Conservation (phyloP, 805 yeast species). For the Naumovozyma dairenensis region DNA sequence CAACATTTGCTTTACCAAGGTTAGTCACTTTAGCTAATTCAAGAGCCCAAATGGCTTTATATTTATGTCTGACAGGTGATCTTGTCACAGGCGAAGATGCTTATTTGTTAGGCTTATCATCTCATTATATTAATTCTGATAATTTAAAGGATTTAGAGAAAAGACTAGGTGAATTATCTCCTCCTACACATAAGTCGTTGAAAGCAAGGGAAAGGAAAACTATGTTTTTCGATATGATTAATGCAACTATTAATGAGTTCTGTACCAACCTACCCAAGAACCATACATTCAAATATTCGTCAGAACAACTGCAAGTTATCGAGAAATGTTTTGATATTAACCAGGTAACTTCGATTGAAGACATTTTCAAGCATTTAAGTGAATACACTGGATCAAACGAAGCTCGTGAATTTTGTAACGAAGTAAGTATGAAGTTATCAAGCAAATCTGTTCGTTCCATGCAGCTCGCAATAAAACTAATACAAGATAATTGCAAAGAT, state of each 20-base stretch:
- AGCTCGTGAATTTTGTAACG: conserved; percentile 56
- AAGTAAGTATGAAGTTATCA: conserved; percentile 45
- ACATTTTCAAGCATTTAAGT: conserved; percentile 44
- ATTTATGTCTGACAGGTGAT: conserved; percentile 79
- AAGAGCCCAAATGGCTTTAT: conserved; percentile 76
- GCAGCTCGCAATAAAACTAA: conserved; percentile 57
- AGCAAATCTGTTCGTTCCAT: conserved; percentile 73
- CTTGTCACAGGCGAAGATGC: conserved; percentile 68
- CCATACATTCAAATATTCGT: conserved; percentile 48
- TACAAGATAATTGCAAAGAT: conserved; percentile 49
- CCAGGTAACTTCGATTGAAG: conserved; percentile 36
- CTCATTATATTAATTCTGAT: conserved; percentile 73
- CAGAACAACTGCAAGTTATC: conserved; percentile 50
- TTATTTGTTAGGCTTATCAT: conserved; percentile 76
- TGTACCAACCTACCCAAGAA: conserved; percentile 54
- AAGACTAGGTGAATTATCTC: conserved; percentile 54
- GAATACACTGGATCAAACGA: conserved; percentile 38
- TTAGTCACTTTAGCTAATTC: conserved; percentile 32
- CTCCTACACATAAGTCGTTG: background rate
- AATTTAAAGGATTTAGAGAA: conserved; percentile 51
- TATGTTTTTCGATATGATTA: conserved; percentile 38
- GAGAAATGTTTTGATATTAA: conserved; percentile 54
- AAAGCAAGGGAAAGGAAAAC: conserved; percentile 14
- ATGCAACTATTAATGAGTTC: conserved; percentile 70
- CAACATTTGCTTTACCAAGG: conserved; percentile 78